Percentiles rank a stretch among this genome's conserved stretches.
Evolutionary conservation across 78 protist genomes (phyloP).

Genomic region (Fonticula alba): DNA sequence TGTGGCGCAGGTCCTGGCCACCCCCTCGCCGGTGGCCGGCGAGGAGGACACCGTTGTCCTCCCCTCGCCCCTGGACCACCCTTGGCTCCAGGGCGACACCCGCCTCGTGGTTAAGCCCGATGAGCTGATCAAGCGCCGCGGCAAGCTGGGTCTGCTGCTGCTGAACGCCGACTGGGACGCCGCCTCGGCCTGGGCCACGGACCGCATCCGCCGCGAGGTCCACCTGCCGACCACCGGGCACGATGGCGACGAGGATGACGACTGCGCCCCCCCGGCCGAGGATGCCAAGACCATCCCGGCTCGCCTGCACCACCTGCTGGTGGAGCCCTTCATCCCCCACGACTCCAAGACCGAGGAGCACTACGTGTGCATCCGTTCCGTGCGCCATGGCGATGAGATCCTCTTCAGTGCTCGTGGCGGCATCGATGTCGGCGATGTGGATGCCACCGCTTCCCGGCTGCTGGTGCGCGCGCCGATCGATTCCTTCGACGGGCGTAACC

Average conservation of each 20-base stretch:
- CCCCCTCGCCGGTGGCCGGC: neutral
- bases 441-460: slow-evolving; percentile 9
- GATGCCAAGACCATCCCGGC: slow-evolving; percentile 3
- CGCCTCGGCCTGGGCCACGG: slow-evolving; percentile 40
- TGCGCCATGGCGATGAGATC: slow-evolving; percentile 19
- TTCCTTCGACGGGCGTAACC: too few species aligned
- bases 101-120: slow-evolving; percentile 65
- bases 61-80: slow-evolving; percentile 8
- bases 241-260: neutral
- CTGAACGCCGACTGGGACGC: slow-evolving; percentile 26
- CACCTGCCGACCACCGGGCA: neutral
- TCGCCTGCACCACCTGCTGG: slow-evolving; percentile 7
- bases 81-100: slow-evolving; percentile 15
- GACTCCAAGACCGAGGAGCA: slow-evolving; percentile 25
- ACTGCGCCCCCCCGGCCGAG: neutral
- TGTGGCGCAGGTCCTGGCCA: too few species aligned
- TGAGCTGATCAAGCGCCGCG: slow-evolving; percentile 49
- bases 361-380: slow-evolving; percentile 39
- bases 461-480: neutral
- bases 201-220: slow-evolving; percentile 24
- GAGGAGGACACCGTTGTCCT: neutral
- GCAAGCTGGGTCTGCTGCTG: slow-evolving; percentile 44
- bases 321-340: slow-evolving; percentile 48
- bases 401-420: slow-evolving; percentile 53
- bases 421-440: slow-evolving; percentile 45